Evolutionary conservation across 768 basidiomycete species (phyloP).

Genomic region (Lactarius pseudohatsudake): DNA sequence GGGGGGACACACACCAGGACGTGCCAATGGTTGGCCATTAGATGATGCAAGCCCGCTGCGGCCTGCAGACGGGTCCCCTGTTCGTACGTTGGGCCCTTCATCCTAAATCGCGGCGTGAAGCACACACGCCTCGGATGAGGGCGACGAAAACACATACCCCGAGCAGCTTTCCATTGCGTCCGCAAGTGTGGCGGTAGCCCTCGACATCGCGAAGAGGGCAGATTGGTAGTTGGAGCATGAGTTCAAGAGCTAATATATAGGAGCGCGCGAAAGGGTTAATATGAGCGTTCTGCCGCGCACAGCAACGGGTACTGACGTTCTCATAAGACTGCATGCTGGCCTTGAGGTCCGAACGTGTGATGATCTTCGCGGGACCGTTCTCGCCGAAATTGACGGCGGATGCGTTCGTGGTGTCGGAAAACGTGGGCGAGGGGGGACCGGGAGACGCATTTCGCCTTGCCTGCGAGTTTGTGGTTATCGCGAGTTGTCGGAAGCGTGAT

Average conservation of each 20-base stretch:
- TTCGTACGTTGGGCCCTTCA: constrained; percentile 81
- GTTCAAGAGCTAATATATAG: constrained; percentile 58
- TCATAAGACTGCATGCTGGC: constrained; percentile 77
- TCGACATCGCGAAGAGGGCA: constrained; percentile 78
- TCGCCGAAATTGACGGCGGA: constrained; percentile 76
- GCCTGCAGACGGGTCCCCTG: constrained; percentile 81
- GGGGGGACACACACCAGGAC: constrained; percentile 60
- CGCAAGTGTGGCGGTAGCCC: constrained; percentile 81
- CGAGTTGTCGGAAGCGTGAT: constrained; percentile 54
- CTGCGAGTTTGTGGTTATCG: constrained; percentile 36
- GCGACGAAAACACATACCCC: constrained; percentile 49
- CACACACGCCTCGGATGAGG: background rate
- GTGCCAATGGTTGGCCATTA: constrained; percentile 92
- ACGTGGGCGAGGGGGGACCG: constrained; percentile 77
- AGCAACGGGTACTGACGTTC: constrained; percentile 52
- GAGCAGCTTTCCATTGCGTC: constrained; percentile 84
- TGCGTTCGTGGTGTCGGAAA: constrained; percentile 76
- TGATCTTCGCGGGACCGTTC: constrained; percentile 76
- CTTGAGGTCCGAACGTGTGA: constrained; percentile 77
- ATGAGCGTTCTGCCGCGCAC: background rate
- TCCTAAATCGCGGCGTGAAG: constrained; percentile 38
- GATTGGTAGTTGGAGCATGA: constrained; percentile 77
- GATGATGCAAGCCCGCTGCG: constrained; percentile 84
- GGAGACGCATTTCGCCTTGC: constrained; percentile 47
- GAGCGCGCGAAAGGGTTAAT: background rate